Conservation (phyloP, 345 rosid species). For the Reutealis trisperma region DNA sequence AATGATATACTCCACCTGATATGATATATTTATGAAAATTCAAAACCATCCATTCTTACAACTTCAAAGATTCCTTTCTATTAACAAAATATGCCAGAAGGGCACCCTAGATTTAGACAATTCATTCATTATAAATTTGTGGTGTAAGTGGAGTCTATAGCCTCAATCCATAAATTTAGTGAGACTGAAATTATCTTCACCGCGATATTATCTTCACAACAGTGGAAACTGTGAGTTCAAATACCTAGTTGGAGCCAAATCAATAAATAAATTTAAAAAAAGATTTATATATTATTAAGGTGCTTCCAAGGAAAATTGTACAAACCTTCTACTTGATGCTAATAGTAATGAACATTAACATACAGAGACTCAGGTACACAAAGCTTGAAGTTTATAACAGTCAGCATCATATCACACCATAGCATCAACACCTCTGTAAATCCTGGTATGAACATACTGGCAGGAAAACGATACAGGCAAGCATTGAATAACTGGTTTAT, state of each 20-base stretch:
- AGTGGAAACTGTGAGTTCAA: too few relatives aligned
- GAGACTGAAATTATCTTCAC: too few relatives aligned
- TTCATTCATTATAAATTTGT: background rate
- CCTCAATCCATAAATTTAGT: too few relatives aligned
- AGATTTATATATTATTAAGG: background rate
- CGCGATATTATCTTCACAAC: too few relatives aligned
- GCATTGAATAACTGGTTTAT: slow-evolving; percentile 11
- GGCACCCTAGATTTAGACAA: too few relatives aligned
- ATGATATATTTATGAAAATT: too few relatives aligned
- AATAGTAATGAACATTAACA: background rate
- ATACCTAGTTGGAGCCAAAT: too few relatives aligned
- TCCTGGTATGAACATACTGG: slow-evolving; percentile 20
- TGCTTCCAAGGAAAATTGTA: background rate
- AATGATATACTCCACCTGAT: too few relatives aligned
- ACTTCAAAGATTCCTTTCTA: too few relatives aligned
- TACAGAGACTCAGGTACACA: slow-evolving; percentile 1
- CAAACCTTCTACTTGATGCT: background rate
- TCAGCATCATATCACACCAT: slow-evolving; percentile 20
- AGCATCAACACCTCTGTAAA: slow-evolving; percentile 17
- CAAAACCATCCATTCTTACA: too few relatives aligned
- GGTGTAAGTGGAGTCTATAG: background rate
- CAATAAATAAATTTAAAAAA: background rate
- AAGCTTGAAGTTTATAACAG: background rate
- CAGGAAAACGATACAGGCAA: slow-evolving; percentile 9
- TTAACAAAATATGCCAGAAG: too few relatives aligned